Evolutionary conservation across 768 basidiomycete genomes (phyloP).

Genomic region (Austroboletus festivus): DNA sequence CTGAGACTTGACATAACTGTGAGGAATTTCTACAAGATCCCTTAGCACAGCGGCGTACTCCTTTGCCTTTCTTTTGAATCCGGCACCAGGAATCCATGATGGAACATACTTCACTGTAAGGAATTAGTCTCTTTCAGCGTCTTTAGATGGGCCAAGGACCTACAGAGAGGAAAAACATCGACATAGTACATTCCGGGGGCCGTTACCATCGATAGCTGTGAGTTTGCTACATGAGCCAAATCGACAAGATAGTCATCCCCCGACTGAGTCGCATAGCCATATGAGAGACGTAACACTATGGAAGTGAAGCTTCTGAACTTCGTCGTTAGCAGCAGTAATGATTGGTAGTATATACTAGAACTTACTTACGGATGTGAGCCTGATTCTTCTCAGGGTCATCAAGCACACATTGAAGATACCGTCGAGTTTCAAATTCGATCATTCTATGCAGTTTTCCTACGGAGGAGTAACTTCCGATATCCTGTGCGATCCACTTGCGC

Average conservation of each 20-base stretch:
- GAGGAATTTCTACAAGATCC: background rate
- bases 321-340: too few relatives aligned
- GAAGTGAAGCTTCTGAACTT: conserved; percentile 36
- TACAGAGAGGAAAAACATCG: conserved; percentile 10
- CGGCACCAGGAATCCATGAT: conserved; percentile 21
- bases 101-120: conserved; percentile 16
- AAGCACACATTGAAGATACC: conserved; percentile 10
- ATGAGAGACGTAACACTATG: conserved; percentile 33
- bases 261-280: conserved; percentile 34
- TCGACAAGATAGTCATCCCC: conserved; percentile 33
- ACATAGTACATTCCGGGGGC: conserved; percentile 12
- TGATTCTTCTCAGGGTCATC: conserved; percentile 9
- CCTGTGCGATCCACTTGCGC: conserved; percentile 19
- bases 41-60: conserved; percentile 2
- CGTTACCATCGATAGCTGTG: conserved; percentile 5
- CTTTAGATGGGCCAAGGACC: background rate
- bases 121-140: background rate
- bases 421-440: conserved; percentile 18
- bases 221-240: conserved; percentile 23
- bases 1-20: conserved; percentile 12
- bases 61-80: conserved; percentile 14
- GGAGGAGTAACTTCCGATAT: conserved; percentile 8
- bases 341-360: too few relatives aligned
- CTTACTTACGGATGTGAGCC: too few relatives aligned
- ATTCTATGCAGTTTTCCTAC: conserved; percentile 12